Conservation (phyloP, 345 rosid species). For the Citrus cavaleriei region DNA sequence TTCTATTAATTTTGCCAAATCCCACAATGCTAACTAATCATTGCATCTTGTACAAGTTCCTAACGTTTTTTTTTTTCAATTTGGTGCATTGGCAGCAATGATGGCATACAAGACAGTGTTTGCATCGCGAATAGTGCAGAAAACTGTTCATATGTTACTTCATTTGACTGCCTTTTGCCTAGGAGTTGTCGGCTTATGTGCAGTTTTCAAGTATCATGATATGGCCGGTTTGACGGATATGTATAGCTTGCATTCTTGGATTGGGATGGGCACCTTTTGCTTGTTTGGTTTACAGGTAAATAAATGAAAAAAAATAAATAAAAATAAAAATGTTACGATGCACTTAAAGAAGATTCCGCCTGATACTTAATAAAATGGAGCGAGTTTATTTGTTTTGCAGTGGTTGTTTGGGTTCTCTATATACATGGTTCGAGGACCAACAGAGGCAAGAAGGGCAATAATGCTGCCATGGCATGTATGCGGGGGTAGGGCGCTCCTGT, state of each 20-base stretch:
- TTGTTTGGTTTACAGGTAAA: slow-evolving; percentile 66
- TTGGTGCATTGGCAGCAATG: slow-evolving; percentile 46
- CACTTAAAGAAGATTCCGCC: neutral
- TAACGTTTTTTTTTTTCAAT: neutral
- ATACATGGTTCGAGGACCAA: slow-evolving; percentile 32
- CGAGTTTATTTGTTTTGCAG: slow-evolving; percentile 27
- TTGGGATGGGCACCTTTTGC: slow-evolving; percentile 61
- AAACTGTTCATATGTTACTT: slow-evolving; percentile 50
- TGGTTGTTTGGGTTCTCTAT: slow-evolving; percentile 63
- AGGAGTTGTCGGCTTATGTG: slow-evolving; percentile 70
- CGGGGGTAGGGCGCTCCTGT: slow-evolving; percentile 63
- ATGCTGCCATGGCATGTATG: slow-evolving; percentile 72
- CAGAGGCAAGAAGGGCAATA: slow-evolving; percentile 10
- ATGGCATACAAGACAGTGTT: slow-evolving; percentile 69
- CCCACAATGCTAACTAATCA: neutral
- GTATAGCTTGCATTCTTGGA: slow-evolving; percentile 83
- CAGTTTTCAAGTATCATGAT: slow-evolving; percentile 78
- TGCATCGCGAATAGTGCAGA: slow-evolving; percentile 28
- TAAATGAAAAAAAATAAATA: neutral
- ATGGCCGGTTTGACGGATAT: slow-evolving; percentile 38
- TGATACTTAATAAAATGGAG: neutral
- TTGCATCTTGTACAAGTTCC: neutral
- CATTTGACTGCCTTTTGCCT: slow-evolving; percentile 50
- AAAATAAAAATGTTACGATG: neutral
- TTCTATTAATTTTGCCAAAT: neutral